These are phyloP conservation scores for Vinca major DNA, from an alignment of 305 asterid species.

Conservation along the genomic window DNA sequence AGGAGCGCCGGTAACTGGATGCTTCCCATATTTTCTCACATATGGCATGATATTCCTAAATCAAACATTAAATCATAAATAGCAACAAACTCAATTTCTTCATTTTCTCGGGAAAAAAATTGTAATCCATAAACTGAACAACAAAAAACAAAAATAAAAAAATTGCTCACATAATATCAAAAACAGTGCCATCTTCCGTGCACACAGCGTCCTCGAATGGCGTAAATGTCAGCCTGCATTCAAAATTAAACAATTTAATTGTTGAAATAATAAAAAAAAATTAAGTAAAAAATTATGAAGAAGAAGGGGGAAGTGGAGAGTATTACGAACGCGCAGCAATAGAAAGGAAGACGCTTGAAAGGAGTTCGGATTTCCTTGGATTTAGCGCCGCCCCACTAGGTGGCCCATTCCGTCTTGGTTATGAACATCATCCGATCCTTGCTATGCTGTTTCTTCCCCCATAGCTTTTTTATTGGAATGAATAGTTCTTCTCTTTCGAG, in stretches of 20 bases:
- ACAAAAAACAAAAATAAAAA: neutral
- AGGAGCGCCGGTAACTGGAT: conserved; percentile 86
- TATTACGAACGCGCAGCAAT: conserved; percentile 85
- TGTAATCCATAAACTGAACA: neutral
- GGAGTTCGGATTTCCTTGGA: conserved; percentile 72
- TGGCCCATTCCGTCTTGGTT: conserved; percentile 99
- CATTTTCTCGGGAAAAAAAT: no score
- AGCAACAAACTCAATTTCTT: no score
- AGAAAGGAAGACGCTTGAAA: conserved; percentile 89
- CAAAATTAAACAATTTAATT: conserved; percentile 9
- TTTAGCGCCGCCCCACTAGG: conserved; percentile 99
- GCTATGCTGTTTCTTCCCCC: conserved; percentile 99
- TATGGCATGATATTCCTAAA: conserved; percentile 74
- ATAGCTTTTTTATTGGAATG: no score
- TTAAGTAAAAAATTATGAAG: neutral
- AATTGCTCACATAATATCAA: conserved; percentile 63
- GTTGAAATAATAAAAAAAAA: neutral
- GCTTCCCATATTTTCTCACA: conserved; percentile 78
- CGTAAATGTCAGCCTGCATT: conserved; percentile 79
- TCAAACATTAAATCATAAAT: neutral
- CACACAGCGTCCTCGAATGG: conserved; percentile 88
- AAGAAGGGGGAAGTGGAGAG: neutral
- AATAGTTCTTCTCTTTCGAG: neutral
- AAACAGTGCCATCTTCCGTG: conserved; percentile 83
- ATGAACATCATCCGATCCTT: conserved; percentile 88